Percentiles rank a stretch among this genome's conserved stretches.
Conservation (phyloP, 75 land plant species). For the Selaginella moellendorffii region DNA sequence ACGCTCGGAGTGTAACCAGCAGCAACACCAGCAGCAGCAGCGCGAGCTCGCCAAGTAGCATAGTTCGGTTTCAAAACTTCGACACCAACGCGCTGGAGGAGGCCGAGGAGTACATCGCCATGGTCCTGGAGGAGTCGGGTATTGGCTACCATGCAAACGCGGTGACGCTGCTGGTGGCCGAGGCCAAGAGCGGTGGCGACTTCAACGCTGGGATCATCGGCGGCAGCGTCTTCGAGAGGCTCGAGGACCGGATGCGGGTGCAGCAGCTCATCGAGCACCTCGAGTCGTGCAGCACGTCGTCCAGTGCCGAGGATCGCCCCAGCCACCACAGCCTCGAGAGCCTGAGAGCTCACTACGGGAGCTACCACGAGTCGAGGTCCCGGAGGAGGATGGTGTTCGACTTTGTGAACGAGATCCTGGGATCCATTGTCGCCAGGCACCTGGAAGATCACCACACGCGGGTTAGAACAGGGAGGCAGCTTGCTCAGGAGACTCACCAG, state of each 20-base stretch:
- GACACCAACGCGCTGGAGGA: neutral
- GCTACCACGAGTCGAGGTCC: neutral
- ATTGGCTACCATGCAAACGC: neutral
- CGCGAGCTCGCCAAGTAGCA: too few relatives aligned
- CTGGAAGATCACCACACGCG: neutral
- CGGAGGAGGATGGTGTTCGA: neutral
- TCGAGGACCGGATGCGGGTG: neutral
- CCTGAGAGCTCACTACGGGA: neutral
- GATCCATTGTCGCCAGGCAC: neutral
- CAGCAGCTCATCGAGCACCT: neutral
- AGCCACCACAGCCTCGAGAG: neutral
- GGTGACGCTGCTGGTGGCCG: neutral
- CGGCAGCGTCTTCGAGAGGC: neutral
- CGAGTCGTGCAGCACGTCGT: neutral
- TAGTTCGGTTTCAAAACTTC: neutral
- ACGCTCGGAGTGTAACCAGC: too few relatives aligned
- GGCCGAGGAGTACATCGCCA: neutral
- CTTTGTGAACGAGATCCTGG: neutral
- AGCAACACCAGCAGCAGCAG: too few relatives aligned
- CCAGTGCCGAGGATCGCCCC: too few relatives aligned
- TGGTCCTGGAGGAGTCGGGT: neutral
- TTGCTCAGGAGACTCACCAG: neutral
- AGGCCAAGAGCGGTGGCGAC: neutral
- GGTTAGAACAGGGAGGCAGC: neutral
- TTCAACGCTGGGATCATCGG: neutral